A percentile compares a stretch with the other conserved stretches of the same genome.
Conservation (phyloP, 345 rosid species). For the Eucalyptus erythrocorys region DNA sequence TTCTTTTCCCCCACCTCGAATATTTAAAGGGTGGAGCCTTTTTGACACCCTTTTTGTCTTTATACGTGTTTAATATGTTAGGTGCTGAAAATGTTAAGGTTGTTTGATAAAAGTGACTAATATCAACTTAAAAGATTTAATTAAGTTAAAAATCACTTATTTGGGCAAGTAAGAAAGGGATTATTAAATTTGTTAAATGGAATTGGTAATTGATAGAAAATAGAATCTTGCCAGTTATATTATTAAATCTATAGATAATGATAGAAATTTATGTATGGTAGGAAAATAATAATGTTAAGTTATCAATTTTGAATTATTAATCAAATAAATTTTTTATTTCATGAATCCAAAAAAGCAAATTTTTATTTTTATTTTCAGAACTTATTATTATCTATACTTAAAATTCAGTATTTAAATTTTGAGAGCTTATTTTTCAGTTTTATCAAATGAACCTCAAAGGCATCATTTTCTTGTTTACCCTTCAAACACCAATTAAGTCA, state of each 20-base stretch:
- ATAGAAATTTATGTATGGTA: not conserved
- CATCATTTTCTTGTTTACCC: not conserved
- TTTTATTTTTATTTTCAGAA: not conserved
- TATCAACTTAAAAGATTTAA: not conserved
- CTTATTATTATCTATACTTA: not conserved
- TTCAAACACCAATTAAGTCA: not conserved
- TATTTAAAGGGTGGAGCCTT: not conserved
- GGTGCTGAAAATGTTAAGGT: not conserved
- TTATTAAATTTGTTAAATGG: not conserved
- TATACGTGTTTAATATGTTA: not conserved
- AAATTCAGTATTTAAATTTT: not conserved
- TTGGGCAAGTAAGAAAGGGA: not conserved
- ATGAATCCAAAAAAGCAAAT: not conserved
- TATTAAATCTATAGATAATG: not conserved
- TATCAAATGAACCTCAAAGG: not conserved
- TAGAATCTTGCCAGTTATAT: not conserved
- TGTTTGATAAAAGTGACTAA: not conserved
- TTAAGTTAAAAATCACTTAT: not conserved
- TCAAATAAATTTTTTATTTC: not conserved
- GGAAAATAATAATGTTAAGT: not conserved
- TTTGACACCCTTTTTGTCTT: not conserved
- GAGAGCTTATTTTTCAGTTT: not conserved
- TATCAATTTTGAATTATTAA: not conserved
- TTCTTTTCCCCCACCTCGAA: rapidly evolving
- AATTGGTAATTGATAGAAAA: not conserved